These are phyloP conservation scores for Phytophthora citricola DNA, from an alignment of 352 stramenopile genomes.

Conservation along the genomic window DNA sequence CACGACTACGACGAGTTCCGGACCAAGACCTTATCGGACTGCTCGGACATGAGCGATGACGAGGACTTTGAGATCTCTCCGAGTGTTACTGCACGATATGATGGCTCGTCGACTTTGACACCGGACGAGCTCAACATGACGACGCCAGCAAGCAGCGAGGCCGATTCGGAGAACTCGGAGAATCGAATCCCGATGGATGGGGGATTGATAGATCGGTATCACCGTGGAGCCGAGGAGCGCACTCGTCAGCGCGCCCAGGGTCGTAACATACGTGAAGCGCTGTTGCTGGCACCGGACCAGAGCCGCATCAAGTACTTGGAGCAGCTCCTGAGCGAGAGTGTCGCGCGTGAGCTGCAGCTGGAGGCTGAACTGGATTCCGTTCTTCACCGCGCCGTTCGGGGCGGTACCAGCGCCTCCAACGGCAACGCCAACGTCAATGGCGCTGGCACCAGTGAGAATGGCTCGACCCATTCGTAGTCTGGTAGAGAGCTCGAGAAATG, in stretches of 20 bases:
- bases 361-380: conserved; percentile 81
- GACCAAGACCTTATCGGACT: conserved; percentile 74
- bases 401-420: conserved; percentile 10
- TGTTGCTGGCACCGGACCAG: conserved; percentile 78
- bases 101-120: conserved; percentile 40
- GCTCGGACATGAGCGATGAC: conserved; percentile 85
- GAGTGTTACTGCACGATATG: conserved; percentile 40
- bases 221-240: conserved; percentile 69
- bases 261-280: conserved; percentile 78
- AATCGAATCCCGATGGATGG: conserved; percentile 47
- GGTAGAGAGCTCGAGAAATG: conserved; percentile 22
- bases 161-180: conserved; percentile 35
- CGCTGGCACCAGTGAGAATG: conserved; percentile 32
- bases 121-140: conserved; percentile 40
- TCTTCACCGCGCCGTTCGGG: conserved; percentile 43
- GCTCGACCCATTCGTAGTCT: conserved; percentile 23
- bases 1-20: conserved; percentile 84
- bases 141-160: conserved; percentile 32
- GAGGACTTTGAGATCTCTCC: conserved; percentile 62
- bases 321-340: conserved; percentile 82
- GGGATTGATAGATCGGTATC: conserved; percentile 60
- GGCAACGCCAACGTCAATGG: conserved; percentile 17
- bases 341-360: conserved; percentile 84
- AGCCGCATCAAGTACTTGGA: conserved; percentile 90
- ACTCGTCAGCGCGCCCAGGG: conserved; percentile 81